A percentile compares a stretch with the other conserved stretches of the same genome.
Conservation (phyloP, 148 eudicot genomes). For the Fagopyrum esculentum region DNA sequence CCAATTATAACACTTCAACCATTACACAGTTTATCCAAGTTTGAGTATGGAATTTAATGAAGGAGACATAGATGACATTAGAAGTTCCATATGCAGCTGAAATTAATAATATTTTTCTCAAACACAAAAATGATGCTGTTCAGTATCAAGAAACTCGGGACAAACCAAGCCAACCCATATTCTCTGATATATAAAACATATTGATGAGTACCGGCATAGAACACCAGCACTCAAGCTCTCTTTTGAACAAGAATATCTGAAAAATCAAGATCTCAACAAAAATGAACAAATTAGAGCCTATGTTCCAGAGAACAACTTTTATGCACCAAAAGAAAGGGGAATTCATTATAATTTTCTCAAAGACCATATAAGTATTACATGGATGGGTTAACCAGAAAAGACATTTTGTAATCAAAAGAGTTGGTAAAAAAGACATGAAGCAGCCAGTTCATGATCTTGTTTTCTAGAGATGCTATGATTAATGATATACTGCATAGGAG, state of each 20-base stretch:
- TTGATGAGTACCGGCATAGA: too few relatives aligned
- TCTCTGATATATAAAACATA: not conserved
- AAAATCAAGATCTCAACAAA: not conserved
- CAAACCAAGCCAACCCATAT: not conserved
- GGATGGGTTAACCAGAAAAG: not conserved
- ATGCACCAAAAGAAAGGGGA: not conserved
- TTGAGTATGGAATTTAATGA: not conserved
- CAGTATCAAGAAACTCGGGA: not conserved
- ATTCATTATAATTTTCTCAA: not conserved
- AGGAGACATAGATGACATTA: not conserved
- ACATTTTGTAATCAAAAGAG: not conserved
- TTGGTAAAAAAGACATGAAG: not conserved
- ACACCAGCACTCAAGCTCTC: not conserved
- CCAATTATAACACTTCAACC: not conserved
- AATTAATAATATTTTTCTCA: not conserved
- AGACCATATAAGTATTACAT: not conserved
- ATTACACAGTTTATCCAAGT: not conserved
- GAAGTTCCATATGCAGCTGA: not conserved
- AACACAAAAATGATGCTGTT: not conserved
- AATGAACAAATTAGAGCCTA: not conserved
- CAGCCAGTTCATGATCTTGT: not conserved
- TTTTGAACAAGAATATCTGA: not conserved
- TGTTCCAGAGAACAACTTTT: not conserved
- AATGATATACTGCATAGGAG: not conserved
- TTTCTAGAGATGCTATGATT: not conserved